Evolutionary conservation across 2,329 filamentous ascomycete genomes (phyloP), one percentile per base, ranked within the genome.

Genomic region (Colletotrichum shisoi): DNA sequence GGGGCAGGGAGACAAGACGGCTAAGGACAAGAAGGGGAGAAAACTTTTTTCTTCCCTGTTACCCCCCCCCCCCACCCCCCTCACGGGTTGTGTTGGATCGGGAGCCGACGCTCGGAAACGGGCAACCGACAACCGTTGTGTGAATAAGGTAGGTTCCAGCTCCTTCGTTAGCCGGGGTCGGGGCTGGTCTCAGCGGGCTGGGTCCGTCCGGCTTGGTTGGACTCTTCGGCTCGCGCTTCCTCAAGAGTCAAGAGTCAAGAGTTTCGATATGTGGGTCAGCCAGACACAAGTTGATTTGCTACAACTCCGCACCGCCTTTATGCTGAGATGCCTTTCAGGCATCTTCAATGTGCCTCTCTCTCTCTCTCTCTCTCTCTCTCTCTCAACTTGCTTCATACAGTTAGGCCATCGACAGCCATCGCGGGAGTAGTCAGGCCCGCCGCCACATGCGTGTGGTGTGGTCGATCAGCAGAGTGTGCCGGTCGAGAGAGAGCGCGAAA

Each of bases 141-240:
- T 46, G 49, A 49, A 42, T 44, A 56, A 62, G 51, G 42, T 54
- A 49, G 53, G 34, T 65, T 64, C 65, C 49, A 59, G 56, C 34
- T 45, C 54, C 37, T 63, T 57, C 54, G 53, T 21, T 58, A 42
- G 60, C 64, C 42, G 19, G 63, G 57, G 34, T 11, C 5, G n/a
- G 31, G 42, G 40, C 9, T 31, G 40, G 27, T 57, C 12, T 17
- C 34, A 37, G 31, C 31, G 31, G 31, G 31, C 31, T 34, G 31
- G 31, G 31, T 34, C 31, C 31, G 19, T 15, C 7, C 27, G 42
- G 44, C n/a, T 17, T 45, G 27, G 2, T 34, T 45, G 27, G 2
- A 39, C n/a, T 34, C 12, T 9, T 44, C n/a, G 40, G 27, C 21
- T 34, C 17, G 40, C 13, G 13, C 12, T 39, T 37, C 42, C 27